Percentiles rank a stretch among this genome's conserved stretches.
phyloP scores from a whole-genome alignment of 169 alveolate species.

The Eimeria sp. region DNA sequence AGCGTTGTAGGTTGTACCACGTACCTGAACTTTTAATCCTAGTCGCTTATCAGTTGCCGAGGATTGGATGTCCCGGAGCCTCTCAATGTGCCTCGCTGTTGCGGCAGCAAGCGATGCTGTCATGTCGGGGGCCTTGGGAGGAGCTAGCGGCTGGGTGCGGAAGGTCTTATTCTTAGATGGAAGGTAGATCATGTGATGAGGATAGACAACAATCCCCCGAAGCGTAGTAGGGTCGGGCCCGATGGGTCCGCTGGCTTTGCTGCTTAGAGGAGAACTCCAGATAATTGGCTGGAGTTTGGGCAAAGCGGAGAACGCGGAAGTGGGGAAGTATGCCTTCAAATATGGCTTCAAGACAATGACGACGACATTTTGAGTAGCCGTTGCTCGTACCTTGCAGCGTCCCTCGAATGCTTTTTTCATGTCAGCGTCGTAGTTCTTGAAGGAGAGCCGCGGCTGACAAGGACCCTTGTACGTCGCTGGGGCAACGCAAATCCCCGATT shows the following conservation, averaged over 20 bases:
- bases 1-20: not conserved
- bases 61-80: conserved; percentile 23
- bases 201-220: conserved; percentile 58
- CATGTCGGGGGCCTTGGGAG: conserved; percentile 39
- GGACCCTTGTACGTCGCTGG: conserved; percentile 72
- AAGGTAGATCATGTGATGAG: conserved; percentile 69
- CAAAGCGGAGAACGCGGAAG: conserved; percentile 37
- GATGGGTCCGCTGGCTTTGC: conserved; percentile 66
- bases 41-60: conserved; percentile 39
- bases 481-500: conserved; percentile 65
- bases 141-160: conserved; percentile 21
- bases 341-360: not conserved
- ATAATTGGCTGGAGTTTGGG: conserved; percentile 57
- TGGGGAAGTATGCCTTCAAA: conserved; percentile 74
- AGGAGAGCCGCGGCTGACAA: conserved; percentile 70
- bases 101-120: conserved; percentile 70
- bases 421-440: conserved; percentile 47
- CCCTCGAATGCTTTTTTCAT: conserved; percentile 77
- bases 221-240: conserved; percentile 57
- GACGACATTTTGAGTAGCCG: not conserved
- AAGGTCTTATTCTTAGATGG: conserved; percentile 32
- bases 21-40: conserved; percentile 15
- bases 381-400: conserved; percentile 69
- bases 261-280: not conserved
- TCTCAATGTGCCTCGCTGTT: conserved; percentile 32